These are phyloP conservation scores for Rhodotorula sp. DNA, from an alignment of 1,284 basidiomycete genomes.

Conservation along the genomic window DNA sequence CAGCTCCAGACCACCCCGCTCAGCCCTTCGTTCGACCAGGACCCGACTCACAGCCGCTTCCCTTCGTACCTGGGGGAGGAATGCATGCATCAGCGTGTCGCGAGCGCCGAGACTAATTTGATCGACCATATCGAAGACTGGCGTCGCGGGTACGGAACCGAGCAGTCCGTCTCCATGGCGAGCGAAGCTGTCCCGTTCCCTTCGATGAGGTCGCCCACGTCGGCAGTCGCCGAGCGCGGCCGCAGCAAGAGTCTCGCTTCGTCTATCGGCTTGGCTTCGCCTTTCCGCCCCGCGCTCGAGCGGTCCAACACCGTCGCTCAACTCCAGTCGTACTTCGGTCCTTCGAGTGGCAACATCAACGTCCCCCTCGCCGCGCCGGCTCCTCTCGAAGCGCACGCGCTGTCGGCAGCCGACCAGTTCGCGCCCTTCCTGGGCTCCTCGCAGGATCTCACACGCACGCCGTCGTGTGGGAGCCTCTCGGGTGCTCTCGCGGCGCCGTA, in stretches of 20 bases:
- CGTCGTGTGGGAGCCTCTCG: slow-evolving; percentile 46
- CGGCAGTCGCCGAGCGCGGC: slow-evolving; percentile 6
- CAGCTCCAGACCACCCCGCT: slow-evolving; percentile 19
- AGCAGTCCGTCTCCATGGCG: not conserved
- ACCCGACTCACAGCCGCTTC: not conserved
- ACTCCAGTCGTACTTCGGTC: slow-evolving; percentile 35
- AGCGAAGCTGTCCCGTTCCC: not conserved
- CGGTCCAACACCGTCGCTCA: slow-evolving; percentile 28
- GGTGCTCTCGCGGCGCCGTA: slow-evolving; percentile 64
- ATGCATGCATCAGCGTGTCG: not conserved
- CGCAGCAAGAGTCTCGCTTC: slow-evolving; percentile 30
- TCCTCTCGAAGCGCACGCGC: not conserved
- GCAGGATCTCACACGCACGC: slow-evolving; percentile 36
- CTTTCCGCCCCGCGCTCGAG: slow-evolving; percentile 8
- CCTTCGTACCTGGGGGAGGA: not conserved
- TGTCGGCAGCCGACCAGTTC: slow-evolving; percentile 12
- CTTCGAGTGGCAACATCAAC: slow-evolving; percentile 10
- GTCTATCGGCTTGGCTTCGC: slow-evolving; percentile 9
- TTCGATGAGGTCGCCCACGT: not conserved
- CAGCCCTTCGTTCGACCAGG: not conserved
- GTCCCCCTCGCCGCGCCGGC: not conserved
- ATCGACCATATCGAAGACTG: slow-evolving; percentile 7
- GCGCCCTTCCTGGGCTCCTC: slow-evolving; percentile 2
- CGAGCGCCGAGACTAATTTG: not conserved
- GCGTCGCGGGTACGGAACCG: slow-evolving; percentile 3